Evolutionary conservation across 2,329 filamentous ascomycete species (phyloP), one percentile per base, ranked within the genome.

Genomic region (Colletotrichum caudatum): DNA sequence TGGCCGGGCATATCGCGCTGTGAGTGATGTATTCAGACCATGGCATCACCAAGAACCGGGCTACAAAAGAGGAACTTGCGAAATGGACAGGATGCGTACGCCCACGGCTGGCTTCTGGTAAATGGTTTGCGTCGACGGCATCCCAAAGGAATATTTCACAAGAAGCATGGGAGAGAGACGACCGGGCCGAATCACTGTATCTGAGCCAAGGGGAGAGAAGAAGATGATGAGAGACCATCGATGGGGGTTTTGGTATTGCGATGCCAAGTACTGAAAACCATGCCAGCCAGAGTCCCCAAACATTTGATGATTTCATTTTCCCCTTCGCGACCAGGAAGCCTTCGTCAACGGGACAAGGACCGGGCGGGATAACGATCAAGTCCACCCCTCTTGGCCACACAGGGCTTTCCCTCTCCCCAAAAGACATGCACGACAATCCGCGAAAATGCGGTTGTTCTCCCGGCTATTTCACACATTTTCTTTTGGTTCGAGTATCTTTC

Each of bases 371-470:
- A 92, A 94, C 94, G 91, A 86, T 95, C 82, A 97, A 95, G 94
- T 94, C 90, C 90, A 92, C 86, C 91, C 93, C 91, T 89, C 88
- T 89, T 89, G 88, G 89, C 87, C 90, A 88, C 90, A 96, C 95
- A 98, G 94, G 95, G 95, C 95, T 94, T 98, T 98, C 95, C 94
- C 95, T 94, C 92, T 84, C 82, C 81, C 82, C 79, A 76, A 76
- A 56, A 64, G 50, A 66, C 70, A 72, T 72, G 69, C 66, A 70
- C 70, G 41, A 63, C 67, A 74, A 64, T 72, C 75, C 71, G 60
- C 53, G 57, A 51, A 35, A 35, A 44, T 35, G 61, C 53, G 60
- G 48, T 63, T 48, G 60, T 63, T 53, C 54, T 63, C 48, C 60
- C 60, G 69, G 64, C 69, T 69, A 72, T 69, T 69, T 67, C 63